Conservation (phyloP, 2,329 filamentous ascomycete species). For the Fusarium chuoi region DNA sequence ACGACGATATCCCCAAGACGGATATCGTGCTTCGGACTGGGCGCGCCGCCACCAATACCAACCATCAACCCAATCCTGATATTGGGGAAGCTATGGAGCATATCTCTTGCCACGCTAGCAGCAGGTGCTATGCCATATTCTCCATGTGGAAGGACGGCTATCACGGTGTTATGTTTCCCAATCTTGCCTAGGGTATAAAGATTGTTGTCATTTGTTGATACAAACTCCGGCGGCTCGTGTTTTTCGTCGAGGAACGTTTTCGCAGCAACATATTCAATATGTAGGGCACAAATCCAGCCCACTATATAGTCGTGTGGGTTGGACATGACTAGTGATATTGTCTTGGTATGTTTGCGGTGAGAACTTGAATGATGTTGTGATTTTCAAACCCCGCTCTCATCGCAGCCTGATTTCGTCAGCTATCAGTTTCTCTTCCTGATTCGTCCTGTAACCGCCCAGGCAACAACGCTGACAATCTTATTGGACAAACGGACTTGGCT, state of each 20-base stretch:
- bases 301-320: conserved; percentile 48
- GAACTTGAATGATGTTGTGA: background rate
- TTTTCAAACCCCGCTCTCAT: background rate
- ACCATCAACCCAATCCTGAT: conserved; percentile 41
- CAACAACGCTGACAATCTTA: background rate
- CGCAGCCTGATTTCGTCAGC: background rate
- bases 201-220: conserved; percentile 21
- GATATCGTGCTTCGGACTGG: conserved; percentile 47
- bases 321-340: background rate
- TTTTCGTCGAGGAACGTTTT: conserved; percentile 52
- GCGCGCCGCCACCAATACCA: conserved; percentile 44
- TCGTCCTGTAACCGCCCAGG: background rate
- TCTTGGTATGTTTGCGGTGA: background rate
- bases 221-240: conserved; percentile 33
- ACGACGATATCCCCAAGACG: conserved; percentile 42
- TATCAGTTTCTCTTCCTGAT: background rate
- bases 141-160: conserved; percentile 20
- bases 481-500: background rate
- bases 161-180: conserved; percentile 29
- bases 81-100: conserved; percentile 47
- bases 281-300: conserved; percentile 58
- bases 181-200: conserved; percentile 24
- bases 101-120: conserved; percentile 43
- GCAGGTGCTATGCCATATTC: conserved; percentile 27
- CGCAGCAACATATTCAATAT: conserved; percentile 52